A percentile compares a stretch with the other conserved stretches of the same genome.
Conservation (phyloP, 495 filamentous ascomycete genomes). For the Talaromyces trachyspermus region DNA sequence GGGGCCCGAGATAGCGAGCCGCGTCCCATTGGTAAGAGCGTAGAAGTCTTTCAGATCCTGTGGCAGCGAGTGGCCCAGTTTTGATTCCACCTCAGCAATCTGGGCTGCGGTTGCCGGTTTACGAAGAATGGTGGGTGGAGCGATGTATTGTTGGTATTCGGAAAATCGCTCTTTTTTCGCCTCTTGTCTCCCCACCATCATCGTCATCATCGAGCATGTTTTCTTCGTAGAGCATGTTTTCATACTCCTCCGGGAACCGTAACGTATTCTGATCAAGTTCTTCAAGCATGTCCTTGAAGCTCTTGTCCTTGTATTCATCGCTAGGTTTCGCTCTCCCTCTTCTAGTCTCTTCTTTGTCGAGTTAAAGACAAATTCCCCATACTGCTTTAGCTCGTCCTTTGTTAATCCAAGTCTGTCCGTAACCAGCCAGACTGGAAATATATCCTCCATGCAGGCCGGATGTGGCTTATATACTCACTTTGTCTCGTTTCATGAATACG, state of each 20-base stretch:
- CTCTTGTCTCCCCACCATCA: not conserved
- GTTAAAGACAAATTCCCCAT: not conserved
- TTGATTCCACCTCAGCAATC: not conserved
- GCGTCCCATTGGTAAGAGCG: slow-evolving; percentile 3
- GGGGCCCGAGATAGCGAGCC: not conserved
- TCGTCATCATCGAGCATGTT: not conserved
- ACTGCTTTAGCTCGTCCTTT: not conserved
- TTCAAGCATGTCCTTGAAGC: slow-evolving; percentile 1
- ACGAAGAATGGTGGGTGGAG: slow-evolving; percentile 1
- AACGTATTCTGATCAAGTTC: slow-evolving; percentile 3
- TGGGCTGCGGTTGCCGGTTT: not conserved
- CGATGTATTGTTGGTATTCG: not conserved
- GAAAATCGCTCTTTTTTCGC: not conserved
- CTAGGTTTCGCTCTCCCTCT: not conserved
- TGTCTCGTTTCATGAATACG: slow-evolving; percentile 4
- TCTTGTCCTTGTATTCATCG: slow-evolving; percentile 1
- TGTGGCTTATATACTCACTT: not conserved
- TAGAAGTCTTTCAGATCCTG: slow-evolving; percentile 4
- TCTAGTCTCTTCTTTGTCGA: slow-evolving; percentile 4
- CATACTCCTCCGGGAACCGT: not conserved
- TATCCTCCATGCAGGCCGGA: slow-evolving; percentile 2
- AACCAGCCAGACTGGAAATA: slow-evolving; percentile 3
- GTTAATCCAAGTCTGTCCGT: slow-evolving; percentile 1
- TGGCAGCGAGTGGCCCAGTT: not conserved
- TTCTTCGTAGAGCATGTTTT: not conserved